Conservation (phyloP, 2,329 filamentous ascomycete genomes). For the Aspergillus fumigatiaffinis region DNA sequence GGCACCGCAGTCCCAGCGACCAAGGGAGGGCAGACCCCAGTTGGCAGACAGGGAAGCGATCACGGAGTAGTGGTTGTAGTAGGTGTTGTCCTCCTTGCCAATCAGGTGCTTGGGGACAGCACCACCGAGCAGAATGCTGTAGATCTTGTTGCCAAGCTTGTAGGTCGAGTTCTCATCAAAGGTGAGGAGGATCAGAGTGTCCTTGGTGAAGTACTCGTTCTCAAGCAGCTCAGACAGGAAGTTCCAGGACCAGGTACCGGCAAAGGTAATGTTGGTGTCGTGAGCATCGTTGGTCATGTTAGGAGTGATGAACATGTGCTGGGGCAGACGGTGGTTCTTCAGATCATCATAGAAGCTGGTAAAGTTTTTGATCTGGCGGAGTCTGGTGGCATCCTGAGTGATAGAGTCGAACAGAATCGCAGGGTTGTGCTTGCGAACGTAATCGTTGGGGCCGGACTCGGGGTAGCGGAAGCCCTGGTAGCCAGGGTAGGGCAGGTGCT, state of each 20-base stretch:
- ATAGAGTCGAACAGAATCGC: conserved; percentile 64
- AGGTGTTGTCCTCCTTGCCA: conserved; percentile 65
- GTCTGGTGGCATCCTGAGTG: conserved; percentile 54
- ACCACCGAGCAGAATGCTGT: conserved; percentile 71
- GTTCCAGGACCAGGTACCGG: conserved; percentile 62
- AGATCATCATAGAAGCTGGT: conserved; percentile 67
- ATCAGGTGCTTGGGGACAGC: conserved; percentile 60
- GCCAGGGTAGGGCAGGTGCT: conserved; percentile 71
- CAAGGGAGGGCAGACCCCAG: conserved; percentile 66
- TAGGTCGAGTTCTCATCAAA: conserved; percentile 80
- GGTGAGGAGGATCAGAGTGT: conserved; percentile 74
- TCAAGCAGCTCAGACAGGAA: conserved; percentile 69
- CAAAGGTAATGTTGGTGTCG: conserved; percentile 66
- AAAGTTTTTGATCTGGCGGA: conserved; percentile 70
- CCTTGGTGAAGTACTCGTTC: conserved; percentile 68
- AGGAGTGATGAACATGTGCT: conserved; percentile 57
- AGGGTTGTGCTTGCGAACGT: conserved; percentile 78
- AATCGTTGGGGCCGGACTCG: conserved; percentile 63
- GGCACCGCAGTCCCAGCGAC: conserved; percentile 68
- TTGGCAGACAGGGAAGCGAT: conserved; percentile 66
- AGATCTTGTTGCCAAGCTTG: conserved; percentile 62
- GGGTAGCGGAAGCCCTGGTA: conserved; percentile 62
- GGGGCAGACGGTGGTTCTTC: conserved; percentile 59
- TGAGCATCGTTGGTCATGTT: conserved; percentile 66
- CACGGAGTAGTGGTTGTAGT: conserved; percentile 71